Base-by-base conservation (phyloP, 805 yeast species). In the Phaffomyces antillensis region DNA sequence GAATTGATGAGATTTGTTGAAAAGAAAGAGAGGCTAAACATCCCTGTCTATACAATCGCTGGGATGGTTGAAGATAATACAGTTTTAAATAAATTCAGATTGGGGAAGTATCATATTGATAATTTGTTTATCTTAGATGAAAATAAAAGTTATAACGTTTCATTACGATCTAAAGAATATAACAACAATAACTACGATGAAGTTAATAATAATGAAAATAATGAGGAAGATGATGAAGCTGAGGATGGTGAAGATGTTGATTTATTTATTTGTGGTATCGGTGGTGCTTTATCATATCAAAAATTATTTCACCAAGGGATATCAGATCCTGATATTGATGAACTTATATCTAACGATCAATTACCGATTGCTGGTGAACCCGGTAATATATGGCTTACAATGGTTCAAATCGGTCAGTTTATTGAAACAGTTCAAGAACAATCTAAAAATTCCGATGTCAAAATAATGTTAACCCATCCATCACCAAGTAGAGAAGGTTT, bases 41-140 rank as follows among this genome's bases (percentile, higher is more conserved):
- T 73, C 3, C 93, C 95, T 0, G 86, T 86, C 1, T 86, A 85
- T 64, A 78, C 90, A 4, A 77, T 82, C n/a, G 81, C 76, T 53
- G 93, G 93, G 0, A 81, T 83, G 60, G 70, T 81, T 45, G 95
- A 85, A 59, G 95, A 85, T 59, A 78, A 86, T 2, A 57, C 72
- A 4, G 86, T 86, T 20, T 63, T 85, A 37, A 76, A 80, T 51
- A 77, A 76, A 65, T 76, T 85, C 60, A 71, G 80, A 44, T 61
- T 67, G 43, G 83, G 83, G 5, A 63, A 67, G 12, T 73, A 77
- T 50, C 43, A 50, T 3, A 70, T 85, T 5, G 76, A 77, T 15
- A 86, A 86, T 58, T 63, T 85, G 45, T 63, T 66, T 51, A 57
- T 86, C 5, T 68, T 85, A 32, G 89, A 83, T 59, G 90, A 85